These are phyloP conservation scores for Effrenium voratum DNA, from an alignment of 73 alveolate genomes.

Conservation along the genomic window DNA sequence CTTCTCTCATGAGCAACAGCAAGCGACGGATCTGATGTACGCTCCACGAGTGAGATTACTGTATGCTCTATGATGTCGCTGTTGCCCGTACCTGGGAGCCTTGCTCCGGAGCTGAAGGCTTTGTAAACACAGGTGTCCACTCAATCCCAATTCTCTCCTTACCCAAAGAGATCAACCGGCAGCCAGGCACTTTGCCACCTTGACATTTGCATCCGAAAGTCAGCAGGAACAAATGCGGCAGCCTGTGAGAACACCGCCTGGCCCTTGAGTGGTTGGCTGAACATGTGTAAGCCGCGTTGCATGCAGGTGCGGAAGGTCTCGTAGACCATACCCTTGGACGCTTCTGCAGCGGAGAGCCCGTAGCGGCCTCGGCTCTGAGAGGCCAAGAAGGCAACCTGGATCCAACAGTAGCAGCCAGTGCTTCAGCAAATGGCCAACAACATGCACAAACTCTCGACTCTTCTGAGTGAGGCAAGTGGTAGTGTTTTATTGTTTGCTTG, in stretches of 20 bases:
- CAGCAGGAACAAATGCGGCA: not conserved
- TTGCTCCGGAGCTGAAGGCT: not conserved
- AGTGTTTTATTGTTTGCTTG: too few relatives aligned
- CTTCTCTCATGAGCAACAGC: not conserved
- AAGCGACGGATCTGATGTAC: not conserved
- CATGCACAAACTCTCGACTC: too few relatives aligned
- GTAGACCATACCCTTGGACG: conserved; percentile 75
- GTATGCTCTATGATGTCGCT: not conserved
- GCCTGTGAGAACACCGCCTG: not conserved
- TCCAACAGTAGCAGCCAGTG: too few relatives aligned
- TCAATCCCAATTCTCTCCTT: not conserved
- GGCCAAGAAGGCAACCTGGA: too few relatives aligned
- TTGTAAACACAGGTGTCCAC: not conserved
- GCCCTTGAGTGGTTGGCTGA: not conserved
- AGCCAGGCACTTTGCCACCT: not conserved
- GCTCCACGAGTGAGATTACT: not conserved
- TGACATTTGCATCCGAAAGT: not conserved
- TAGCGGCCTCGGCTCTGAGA: conserved; percentile 68
- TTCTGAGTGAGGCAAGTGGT: too few relatives aligned
- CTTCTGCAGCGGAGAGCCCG: conserved; percentile 74
- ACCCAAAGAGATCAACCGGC: too few relatives aligned
- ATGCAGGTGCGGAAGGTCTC: conserved; percentile 79
- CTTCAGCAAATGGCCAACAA: too few relatives aligned
- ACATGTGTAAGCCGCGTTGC: not conserved
- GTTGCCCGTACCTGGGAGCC: not conserved